Evolutionary conservation across 176 grass and related monocot genomes (phyloP).

Genomic region (Carex parvula): DNA sequence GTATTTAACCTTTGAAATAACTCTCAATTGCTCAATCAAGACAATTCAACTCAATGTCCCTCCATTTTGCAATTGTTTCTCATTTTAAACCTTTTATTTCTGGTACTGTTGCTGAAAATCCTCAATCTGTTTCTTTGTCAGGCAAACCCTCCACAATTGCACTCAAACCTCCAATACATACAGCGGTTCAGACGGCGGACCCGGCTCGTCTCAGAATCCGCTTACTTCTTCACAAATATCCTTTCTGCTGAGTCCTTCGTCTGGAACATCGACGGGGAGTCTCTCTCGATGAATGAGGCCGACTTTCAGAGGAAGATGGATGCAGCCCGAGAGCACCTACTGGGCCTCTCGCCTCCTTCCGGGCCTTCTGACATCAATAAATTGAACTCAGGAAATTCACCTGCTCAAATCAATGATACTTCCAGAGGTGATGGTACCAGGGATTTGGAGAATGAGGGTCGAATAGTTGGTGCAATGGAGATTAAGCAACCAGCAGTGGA

Average conservation of each 20-base stretch:
- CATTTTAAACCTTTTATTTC: neutral
- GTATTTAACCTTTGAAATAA: neutral
- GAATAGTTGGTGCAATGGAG: constrained; percentile 34
- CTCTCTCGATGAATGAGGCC: constrained; percentile 77
- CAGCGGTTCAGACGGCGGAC: constrained; percentile 74
- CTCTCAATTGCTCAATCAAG: neutral
- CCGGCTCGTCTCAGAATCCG: constrained; percentile 75
- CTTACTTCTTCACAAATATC: constrained; percentile 97
- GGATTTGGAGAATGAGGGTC: constrained; percentile 32
- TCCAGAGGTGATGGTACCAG: constrained; percentile 31
- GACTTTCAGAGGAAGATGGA: constrained; percentile 94
- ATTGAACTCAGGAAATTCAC: constrained; percentile 35
- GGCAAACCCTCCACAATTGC: constrained; percentile 92
- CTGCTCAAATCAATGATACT: constrained; percentile 41
- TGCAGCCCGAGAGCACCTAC: constrained; percentile 52
- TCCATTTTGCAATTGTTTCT: neutral
- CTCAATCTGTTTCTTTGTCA: constrained; percentile 38
- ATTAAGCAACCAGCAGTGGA: constrained; percentile 39
- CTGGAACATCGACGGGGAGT: constrained; percentile 87
- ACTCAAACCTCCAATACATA: constrained; percentile 96
- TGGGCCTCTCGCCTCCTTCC: constrained; percentile 40
- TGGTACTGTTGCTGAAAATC: neutral
- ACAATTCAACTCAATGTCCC: neutral
- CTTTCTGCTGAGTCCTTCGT: constrained; percentile 94
- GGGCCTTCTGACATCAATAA: constrained; percentile 1